Percentiles rank a stretch among this genome's conserved stretches.
phyloP scores from a whole-genome alignment of 306 rosid genomes.

The Argentina anserina region DNA sequence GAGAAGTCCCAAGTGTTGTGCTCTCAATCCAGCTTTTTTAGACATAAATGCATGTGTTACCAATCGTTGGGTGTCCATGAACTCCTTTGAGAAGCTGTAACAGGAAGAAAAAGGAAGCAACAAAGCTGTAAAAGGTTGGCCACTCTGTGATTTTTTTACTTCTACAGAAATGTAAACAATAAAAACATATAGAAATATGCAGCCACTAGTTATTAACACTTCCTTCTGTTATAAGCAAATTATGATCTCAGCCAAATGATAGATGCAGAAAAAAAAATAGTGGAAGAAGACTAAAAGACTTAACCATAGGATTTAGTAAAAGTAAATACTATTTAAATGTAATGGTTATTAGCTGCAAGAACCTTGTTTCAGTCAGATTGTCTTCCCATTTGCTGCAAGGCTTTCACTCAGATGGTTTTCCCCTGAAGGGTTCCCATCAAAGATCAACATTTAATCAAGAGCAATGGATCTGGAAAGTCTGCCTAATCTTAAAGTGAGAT shows the following conservation, averaged over 20 bases:
- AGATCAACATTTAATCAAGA: neutral
- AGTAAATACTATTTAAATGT: neutral
- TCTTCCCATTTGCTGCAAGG: constrained; percentile 1
- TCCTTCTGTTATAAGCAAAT: too few species aligned
- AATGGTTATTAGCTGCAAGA: neutral
- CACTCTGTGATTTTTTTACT: neutral
- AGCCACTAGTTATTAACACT: neutral
- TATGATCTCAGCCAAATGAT: neutral
- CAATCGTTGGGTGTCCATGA: constrained; percentile 82
- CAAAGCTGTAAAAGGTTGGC: neutral
- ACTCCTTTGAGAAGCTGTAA: constrained; percentile 86
- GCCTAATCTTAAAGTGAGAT: neutral
- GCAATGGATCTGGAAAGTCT: neutral
- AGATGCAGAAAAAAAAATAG: neutral
- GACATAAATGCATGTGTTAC: constrained; percentile 97
- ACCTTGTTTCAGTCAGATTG: neutral
- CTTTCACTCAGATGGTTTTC: constrained; percentile 9
- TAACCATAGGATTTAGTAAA: neutral
- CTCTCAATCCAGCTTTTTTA: constrained; percentile 71
- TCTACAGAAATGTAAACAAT: neutral
- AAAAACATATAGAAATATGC: neutral
- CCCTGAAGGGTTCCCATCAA: neutral
- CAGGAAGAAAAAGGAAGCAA: constrained; percentile 22
- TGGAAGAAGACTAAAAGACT: neutral
- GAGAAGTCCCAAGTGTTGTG: constrained; percentile 79